A percentile compares a stretch with the other conserved stretches of the same genome.
These are phyloP conservation scores for Peribolospora baueri DNA, from an alignment of 768 basidiomycete genomes.

Conservation along the genomic window DNA sequence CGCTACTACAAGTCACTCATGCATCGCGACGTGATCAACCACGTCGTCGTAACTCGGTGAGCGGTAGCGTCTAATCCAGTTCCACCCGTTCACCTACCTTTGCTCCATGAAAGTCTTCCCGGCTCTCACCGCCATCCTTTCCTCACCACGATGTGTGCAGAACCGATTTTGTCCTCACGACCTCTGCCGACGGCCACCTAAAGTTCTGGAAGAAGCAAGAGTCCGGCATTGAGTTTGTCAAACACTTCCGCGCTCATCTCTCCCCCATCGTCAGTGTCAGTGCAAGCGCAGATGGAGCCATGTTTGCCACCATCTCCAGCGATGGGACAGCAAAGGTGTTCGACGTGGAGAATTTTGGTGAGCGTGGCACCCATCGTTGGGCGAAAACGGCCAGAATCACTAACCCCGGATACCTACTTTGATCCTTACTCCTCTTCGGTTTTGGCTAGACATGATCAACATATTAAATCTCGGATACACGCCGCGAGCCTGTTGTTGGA, in stretches of 20 bases:
- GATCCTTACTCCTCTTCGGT: neutral
- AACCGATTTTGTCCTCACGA: constrained; percentile 80
- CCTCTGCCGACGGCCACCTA: constrained; percentile 78
- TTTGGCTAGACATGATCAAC: constrained; percentile 76
- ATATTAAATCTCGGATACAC: constrained; percentile 71
- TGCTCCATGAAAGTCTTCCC: neutral
- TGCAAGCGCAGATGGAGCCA: constrained; percentile 69
- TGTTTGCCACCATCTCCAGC: constrained; percentile 75
- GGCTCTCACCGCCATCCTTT: neutral
- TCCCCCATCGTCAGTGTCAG: constrained; percentile 52
- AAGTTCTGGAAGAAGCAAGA: constrained; percentile 99
- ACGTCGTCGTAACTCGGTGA: constrained; percentile 65
- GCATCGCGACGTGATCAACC: constrained; percentile 83
- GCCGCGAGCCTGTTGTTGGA: constrained; percentile 83
- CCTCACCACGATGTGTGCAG: constrained; percentile 22
- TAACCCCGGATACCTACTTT: neutral
- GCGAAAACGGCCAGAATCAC: neutral
- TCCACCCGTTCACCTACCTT: neutral
- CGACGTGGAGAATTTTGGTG: constrained; percentile 93
- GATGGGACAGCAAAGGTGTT: constrained; percentile 65
- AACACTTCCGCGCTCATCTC: constrained; percentile 85
- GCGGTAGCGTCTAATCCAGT: constrained; percentile 12
- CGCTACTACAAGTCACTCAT: constrained; percentile 95
- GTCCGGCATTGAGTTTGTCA: constrained; percentile 84
- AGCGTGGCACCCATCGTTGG: constrained; percentile 12